Evolutionary conservation across 1,284 basidiomycete species (phyloP), one percentile per base, ranked within the genome.

Genomic region (Ustilago tritici): DNA sequence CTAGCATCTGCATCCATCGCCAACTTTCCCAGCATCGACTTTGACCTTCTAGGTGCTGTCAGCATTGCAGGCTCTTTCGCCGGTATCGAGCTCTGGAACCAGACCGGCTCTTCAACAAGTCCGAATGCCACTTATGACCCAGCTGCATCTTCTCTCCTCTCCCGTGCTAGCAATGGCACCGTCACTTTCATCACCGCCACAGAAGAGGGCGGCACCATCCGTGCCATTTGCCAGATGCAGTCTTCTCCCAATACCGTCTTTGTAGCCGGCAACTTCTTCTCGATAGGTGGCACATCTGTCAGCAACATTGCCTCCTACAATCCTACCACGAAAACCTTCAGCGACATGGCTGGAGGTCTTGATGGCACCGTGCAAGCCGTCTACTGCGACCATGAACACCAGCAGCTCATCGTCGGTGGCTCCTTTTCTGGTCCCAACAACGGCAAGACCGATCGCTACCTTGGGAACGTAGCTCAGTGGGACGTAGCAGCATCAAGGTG

Each of bases 381-480:
- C n/a, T 93, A 90, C 79, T 99, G 96, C 87, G 95, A 98, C 87
- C 80, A 89, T 12, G 88, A 89, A 55, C 89, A 90, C 70, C 88
- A 89, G 74, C 90, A 91, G 77, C 88, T 99, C 53, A 96, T 95
- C 92, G 92, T 90, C 23, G 94, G 95, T 34, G 96, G 96, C 31
- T 88, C 87, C 36, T 98, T 98, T 87, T 41, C 84, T 32, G 78
- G 85, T n/a, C 87, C 88, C 14, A 49, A 82, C 68, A 72, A 84
- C 36, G 71, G 23, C 23, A 56, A 65, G 17, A 61, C 66, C 4
- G 66, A 68, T 23, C 89, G 89, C 14, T 87, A 82, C 63, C 86
- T 87, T 9, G 89, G 90, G 28, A 91, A 92, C 34, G 92, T 98
- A 50, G 94, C 93, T 15, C 87, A 93, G 34, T 98, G 92, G 92